These are phyloP conservation scores for Basipetospora chlamydospora DNA, from an alignment of 2,329 filamentous ascomycete species.

Conservation along the genomic window DNA sequence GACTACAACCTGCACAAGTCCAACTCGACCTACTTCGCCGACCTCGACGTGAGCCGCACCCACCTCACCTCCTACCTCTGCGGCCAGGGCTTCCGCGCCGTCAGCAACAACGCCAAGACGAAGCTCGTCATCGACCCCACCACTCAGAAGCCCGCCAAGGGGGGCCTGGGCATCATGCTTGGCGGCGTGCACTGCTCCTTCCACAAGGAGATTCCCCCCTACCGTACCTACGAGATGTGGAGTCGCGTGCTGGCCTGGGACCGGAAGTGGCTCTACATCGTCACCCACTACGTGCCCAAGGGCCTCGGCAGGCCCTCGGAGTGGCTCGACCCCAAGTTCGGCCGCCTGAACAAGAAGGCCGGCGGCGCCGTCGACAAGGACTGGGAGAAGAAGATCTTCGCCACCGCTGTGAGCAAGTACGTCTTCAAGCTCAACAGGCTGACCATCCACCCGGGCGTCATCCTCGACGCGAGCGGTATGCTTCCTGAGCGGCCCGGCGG, in stretches of 20 bases:
- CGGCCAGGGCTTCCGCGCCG: constrained; percentile 38
- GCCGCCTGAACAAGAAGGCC: constrained; percentile 25
- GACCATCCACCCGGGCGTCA: constrained; percentile 68
- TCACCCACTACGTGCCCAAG: constrained; percentile 57
- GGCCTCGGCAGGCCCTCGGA: constrained; percentile 39
- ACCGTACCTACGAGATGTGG: constrained; percentile 60
- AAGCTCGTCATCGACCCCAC: constrained; percentile 35
- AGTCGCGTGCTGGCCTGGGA: constrained; percentile 60
- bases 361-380: constrained; percentile 18
- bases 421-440: constrained; percentile 70
- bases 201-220: constrained; percentile 57
- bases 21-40: constrained; percentile 74
- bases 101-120: constrained; percentile 32
- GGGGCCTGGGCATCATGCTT: constrained; percentile 48
- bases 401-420: constrained; percentile 64
- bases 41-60: constrained; percentile 71
- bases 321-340: constrained; percentile 34
- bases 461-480: constrained; percentile 57
- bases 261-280: constrained; percentile 66
- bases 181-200: constrained; percentile 63
- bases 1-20: constrained; percentile 81
- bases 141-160: constrained; percentile 32
- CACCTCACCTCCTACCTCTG: constrained; percentile 62
- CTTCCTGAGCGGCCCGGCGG: constrained; percentile 60
- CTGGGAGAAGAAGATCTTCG: constrained; percentile 52